phyloP scores from a whole-genome alignment of 495 filamentous ascomycete genomes.

The Xylaria bambusicola region DNA sequence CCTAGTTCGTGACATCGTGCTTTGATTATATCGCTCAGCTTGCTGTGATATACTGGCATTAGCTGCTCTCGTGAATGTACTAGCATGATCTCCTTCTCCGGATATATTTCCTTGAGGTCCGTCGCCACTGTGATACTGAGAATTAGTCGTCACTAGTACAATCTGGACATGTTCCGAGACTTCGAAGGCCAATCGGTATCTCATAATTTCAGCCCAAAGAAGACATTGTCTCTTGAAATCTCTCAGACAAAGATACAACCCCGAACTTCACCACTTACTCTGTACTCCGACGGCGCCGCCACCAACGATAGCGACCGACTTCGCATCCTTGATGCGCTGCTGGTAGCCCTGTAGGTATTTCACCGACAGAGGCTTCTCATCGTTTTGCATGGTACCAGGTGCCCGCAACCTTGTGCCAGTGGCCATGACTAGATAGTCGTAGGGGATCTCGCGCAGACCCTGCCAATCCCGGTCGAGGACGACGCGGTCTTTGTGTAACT shows the following conservation, averaged over 20 bases:
- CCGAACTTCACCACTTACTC: conserved; percentile 11
- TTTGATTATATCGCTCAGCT: conserved; percentile 50
- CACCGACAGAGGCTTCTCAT: conserved; percentile 41
- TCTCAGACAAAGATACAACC: no score
- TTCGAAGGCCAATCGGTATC: no score
- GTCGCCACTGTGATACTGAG: conserved; percentile 41
- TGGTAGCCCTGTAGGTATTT: conserved; percentile 47
- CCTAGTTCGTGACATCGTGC: conserved; percentile 39
- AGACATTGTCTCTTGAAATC: no score
- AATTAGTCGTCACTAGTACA: neutral
- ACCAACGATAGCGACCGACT: conserved; percentile 55
- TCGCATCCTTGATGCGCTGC: conserved; percentile 30
- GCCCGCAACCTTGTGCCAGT: conserved; percentile 49
- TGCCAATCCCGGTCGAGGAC: conserved; percentile 52
- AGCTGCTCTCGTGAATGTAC: conserved; percentile 57
- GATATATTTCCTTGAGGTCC: conserved; percentile 59
- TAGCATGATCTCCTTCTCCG: conserved; percentile 55
- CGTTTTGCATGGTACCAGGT: conserved; percentile 48
- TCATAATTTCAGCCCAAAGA: neutral
- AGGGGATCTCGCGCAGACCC: conserved; percentile 43
- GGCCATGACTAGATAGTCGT: conserved; percentile 50
- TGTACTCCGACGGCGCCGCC: conserved; percentile 64
- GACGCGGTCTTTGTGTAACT: conserved; percentile 40
- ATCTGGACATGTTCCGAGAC: neutral
- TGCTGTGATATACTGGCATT: conserved; percentile 53